Conservation (phyloP, 2,329 filamentous ascomycete genomes). For the Amauroascus niger region DNA sequence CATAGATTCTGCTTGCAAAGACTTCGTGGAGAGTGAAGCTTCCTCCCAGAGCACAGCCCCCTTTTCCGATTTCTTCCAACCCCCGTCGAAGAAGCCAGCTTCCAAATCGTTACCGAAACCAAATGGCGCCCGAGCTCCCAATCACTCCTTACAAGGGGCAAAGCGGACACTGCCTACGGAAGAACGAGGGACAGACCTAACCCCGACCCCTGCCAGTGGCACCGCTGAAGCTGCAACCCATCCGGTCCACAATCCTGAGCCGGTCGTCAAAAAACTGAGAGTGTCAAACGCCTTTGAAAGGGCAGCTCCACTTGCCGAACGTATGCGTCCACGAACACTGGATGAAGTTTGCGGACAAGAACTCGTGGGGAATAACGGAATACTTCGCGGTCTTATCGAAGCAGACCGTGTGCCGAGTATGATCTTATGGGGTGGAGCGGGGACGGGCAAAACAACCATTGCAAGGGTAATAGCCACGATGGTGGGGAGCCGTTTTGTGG, state of each 20-base stretch:
- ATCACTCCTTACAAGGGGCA: background rate
- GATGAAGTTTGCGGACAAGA: slow-evolving; percentile 89
- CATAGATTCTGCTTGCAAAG: slow-evolving; percentile 72
- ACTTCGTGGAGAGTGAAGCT: slow-evolving; percentile 47
- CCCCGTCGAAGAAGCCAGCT: slow-evolving; percentile 7
- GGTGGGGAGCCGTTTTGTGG: slow-evolving; percentile 77
- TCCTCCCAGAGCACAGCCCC: slow-evolving; percentile 33
- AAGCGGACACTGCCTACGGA: slow-evolving; percentile 3
- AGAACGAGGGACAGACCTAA: background rate
- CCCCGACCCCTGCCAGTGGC: background rate
- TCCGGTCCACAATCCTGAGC: background rate
- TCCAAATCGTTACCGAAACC: slow-evolving; percentile 5
- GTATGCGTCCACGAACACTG: slow-evolving; percentile 76
- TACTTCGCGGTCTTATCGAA: slow-evolving; percentile 78
- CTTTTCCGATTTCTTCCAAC: slow-evolving; percentile 34
- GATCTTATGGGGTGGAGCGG: slow-evolving; percentile 63
- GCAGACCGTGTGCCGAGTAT: slow-evolving; percentile 80
- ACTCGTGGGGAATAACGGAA: slow-evolving; percentile 72
- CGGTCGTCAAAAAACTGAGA: slow-evolving; percentile 54
- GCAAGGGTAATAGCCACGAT: slow-evolving; percentile 78
- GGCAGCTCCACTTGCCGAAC: slow-evolving; percentile 78
- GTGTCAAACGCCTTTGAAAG: slow-evolving; percentile 49
- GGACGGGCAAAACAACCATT: slow-evolving; percentile 55
- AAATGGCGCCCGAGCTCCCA: background rate
- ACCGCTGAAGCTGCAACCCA: background rate